Evolutionary conservation across 2,329 filamentous ascomycete genomes (phyloP), one percentile per base, ranked within the genome.

Genomic region (Xylariaceae sp.): DNA sequence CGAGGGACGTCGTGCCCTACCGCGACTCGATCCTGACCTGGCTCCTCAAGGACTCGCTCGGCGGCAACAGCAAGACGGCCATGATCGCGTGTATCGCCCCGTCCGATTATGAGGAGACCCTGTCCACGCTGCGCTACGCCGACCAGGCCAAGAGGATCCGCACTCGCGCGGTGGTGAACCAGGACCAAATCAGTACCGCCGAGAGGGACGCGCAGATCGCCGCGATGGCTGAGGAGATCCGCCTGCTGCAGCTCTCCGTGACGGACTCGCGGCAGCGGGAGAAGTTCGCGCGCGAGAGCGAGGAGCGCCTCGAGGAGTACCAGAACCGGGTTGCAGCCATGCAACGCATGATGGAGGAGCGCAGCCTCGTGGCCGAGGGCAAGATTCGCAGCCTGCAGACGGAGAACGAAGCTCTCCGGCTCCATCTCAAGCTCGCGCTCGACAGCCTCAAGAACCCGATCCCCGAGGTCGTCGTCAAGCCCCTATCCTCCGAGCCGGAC

Each of bases 61-160:
- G 92, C 9, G 92, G 92, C 39, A 98, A 98, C 72, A 90, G 83
- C 57, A 98, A 97, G 66, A 98, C 92, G 8, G 92, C 92, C 46
- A 98, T 98, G 92, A 96, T 98, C 55, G 92, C 92, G 7, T 97
- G 92, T 61, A 95, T 98, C 52, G 83, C 88, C 4, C 92, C 92
- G 0, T 83, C 86, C 1, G 92, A 98, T 66, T 97, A 98, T 59
- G 92, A 98, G 41, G 92, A 98, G 62, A 98, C 92, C 0, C 75
- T 98, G 2, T 95, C 88, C 2, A 98, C 92, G 1, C 78, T 98
- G 9, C 87, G 92, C 26, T 98, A 98, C 62, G 92, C 92, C 14
- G 90, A 98, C 62, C 90, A 97, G 65, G 92, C 92, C 45, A 98
- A 98, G 70, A 84, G 85, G 40, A 98, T 98, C 67, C 88, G 89